phyloP scores from a whole-genome alignment of 768 basidiomycete species.

The Mycena leptocephala region DNA sequence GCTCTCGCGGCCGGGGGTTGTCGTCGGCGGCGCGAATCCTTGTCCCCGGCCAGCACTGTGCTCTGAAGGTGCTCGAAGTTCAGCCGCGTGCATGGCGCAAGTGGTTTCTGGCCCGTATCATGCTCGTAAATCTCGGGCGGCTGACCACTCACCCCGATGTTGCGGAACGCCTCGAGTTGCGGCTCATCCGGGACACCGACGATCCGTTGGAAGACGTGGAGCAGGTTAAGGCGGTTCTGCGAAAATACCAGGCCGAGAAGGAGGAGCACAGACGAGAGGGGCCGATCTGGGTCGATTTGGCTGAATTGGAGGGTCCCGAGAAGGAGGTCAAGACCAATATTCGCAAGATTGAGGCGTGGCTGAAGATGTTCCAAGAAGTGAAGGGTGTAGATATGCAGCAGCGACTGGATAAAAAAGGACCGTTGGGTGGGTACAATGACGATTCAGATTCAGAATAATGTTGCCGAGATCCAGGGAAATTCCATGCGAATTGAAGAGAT shows the following conservation, averaged over 20 bases:
- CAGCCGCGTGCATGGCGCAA: conserved; percentile 14
- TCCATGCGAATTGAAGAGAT: no score
- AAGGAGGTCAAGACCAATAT: neutral
- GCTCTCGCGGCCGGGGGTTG: neutral
- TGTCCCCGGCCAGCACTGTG: conserved; percentile 7
- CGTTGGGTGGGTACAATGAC: neutral
- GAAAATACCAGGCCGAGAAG: neutral
- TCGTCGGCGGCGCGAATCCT: neutral
- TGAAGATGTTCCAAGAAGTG: conserved; percentile 15
- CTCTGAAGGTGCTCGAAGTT: conserved; percentile 24
- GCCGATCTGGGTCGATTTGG: conserved; percentile 5
- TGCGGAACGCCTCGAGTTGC: conserved; percentile 17
- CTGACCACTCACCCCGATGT: conserved; percentile 31
- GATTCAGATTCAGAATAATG: no score
- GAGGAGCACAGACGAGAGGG: neutral
- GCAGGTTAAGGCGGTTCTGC: conserved; percentile 1
- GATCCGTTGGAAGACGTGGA: neutral
- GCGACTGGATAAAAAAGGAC: neutral
- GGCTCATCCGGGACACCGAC: conserved; percentile 13
- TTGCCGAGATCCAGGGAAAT: no score
- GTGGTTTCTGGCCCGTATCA: neutral
- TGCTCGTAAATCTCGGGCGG: neutral
- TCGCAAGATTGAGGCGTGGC: conserved; percentile 23
- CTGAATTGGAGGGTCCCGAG: neutral
- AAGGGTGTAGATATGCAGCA: neutral